Evolutionary conservation across 2,329 filamentous ascomycete species (phyloP), one percentile per base, ranked within the genome.

Genomic region (Claviceps monticola): DNA sequence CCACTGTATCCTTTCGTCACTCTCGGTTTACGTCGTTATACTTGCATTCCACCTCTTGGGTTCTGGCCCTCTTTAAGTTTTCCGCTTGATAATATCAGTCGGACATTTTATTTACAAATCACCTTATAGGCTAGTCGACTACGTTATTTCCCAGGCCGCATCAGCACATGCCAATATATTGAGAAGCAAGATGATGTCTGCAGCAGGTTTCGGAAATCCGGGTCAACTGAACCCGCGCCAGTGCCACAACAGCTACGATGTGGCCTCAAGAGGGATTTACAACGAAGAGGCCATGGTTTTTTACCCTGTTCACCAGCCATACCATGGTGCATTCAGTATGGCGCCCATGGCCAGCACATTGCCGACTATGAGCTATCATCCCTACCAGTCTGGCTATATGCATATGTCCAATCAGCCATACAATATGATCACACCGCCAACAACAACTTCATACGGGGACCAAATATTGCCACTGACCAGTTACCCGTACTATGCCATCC

Each of bases 401-500:
- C 66, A 66, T 37, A 62, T 60, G 36, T 60, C 59, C 42, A 3
- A 13, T 7, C 67, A 65, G 44, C 66, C 63, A 43, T 68, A 63
- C 55, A 61, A 61, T 52, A 54, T 66, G 56, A 43, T 65, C 60
- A 56, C 63, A 26, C 66, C 70, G 19, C 62, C 67, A n/a, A 61
- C 63, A 11, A 64, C 71, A 58, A 64, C 71, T 51, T 71, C 70
- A 42, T 77, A 68, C 52, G 61, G 64, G 13, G 62, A 62, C 1
- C 70, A 70, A 52, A 57, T 62, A 23, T 66, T 75, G 57, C 60
- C 65, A 16, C 61, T 73, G 53, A 54, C 64, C 21, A 63, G 61
- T 17, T 73, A 72, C 47, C 68, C 68, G 23, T 79, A 74, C 56
- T 79, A 78, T 54, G 55, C 72, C 50, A 65, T 69, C 8, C 73